These are phyloP conservation scores for Gaertneriomyces semiglobifer DNA, from an alignment of 192 early-diverging fungal species.

Conservation along the genomic window DNA sequence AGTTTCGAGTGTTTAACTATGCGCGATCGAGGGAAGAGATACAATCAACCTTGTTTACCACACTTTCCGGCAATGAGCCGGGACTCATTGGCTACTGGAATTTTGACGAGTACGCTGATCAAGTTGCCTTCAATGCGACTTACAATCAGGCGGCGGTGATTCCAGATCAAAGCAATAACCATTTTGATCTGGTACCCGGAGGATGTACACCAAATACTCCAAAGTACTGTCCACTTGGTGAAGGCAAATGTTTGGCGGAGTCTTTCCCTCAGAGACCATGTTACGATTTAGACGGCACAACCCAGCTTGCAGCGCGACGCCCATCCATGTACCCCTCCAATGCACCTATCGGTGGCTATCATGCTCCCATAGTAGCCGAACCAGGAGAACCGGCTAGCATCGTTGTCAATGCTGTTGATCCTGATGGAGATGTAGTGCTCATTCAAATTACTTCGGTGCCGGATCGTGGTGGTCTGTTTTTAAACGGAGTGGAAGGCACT, in stretches of 20 bases:
- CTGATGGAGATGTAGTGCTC: not conserved
- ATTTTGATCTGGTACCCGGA: not conserved
- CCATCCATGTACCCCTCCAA: constrained; percentile 5
- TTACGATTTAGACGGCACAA: constrained; percentile 7
- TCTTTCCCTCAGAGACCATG: constrained; percentile 1
- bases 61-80: not conserved
- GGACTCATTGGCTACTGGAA: constrained; percentile 10
- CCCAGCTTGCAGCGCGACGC: not conserved
- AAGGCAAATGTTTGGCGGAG: not conserved
- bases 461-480: not conserved
- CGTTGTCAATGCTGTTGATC: not conserved
- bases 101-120: constrained; percentile 2
- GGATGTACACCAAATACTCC: constrained; percentile 3
- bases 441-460: not conserved
- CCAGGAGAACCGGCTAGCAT: not conserved
- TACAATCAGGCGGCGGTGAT: not conserved
- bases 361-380: not conserved
- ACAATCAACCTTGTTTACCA: not conserved
- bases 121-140: not conserved
- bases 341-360: constrained; percentile 11
- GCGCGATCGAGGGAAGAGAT: not conserved
- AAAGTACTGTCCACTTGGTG: constrained; percentile 7
- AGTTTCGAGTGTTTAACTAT: constrained; percentile 18
- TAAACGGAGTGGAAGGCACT: not conserved
- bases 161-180: not conserved